A percentile compares a stretch with the other conserved stretches of the same genome.
These are phyloP conservation scores for Solanum peruvianum DNA, from an alignment of 257 asterid species.

Conservation along the genomic window DNA sequence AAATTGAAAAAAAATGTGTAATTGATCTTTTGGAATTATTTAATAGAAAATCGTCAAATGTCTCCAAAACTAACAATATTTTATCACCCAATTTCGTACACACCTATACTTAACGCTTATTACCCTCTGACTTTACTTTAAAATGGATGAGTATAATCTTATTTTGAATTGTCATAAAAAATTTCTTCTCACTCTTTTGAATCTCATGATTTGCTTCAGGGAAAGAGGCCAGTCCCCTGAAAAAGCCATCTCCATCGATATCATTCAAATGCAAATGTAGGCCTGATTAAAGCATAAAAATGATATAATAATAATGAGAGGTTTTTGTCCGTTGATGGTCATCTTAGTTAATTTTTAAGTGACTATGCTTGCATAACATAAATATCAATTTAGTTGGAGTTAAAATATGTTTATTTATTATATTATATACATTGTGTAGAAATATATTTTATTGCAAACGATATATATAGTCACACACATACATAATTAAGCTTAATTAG, in stretches of 20 bases:
- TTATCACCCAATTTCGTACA: background rate
- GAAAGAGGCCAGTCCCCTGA: too few relatives aligned
- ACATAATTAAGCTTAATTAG: background rate
- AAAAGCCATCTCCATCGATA: too few relatives aligned
- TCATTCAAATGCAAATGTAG: too few relatives aligned
- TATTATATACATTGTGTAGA: background rate
- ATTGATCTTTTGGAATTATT: background rate
- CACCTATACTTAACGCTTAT: background rate
- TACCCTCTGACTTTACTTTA: too few relatives aligned
- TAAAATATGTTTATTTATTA: too few relatives aligned
- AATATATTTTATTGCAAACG: background rate
- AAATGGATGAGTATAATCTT: too few relatives aligned
- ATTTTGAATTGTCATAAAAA: rapidly evolving
- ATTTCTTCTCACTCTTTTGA: too few relatives aligned
- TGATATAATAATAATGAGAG: too few relatives aligned
- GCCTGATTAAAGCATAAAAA: too few relatives aligned
- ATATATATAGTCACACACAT: background rate
- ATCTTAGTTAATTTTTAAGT: too few relatives aligned
- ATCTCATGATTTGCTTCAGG: too few relatives aligned
- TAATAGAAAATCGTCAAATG: background rate
- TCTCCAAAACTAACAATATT: background rate
- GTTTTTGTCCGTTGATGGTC: too few relatives aligned
- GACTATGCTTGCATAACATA: background rate
- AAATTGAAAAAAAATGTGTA: background rate
- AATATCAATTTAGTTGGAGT: background rate